Evolutionary conservation across 1,284 basidiomycete genomes (phyloP).

Genomic region (Heterobasidion annosum): DNA sequence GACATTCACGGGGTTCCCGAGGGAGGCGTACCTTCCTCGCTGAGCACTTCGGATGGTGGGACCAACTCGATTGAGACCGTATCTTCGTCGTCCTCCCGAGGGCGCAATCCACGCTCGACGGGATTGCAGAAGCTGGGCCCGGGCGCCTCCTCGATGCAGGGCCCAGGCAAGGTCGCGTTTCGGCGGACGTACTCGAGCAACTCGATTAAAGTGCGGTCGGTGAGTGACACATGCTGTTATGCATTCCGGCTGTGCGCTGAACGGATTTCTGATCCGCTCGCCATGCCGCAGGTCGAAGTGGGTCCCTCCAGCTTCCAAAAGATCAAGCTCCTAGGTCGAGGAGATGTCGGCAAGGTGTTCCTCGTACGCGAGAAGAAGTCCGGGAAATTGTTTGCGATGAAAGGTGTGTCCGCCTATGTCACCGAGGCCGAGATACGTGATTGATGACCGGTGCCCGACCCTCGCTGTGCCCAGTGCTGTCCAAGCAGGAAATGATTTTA

Average conservation of each 20-base stretch:
- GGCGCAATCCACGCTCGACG: slow-evolving; percentile 20
- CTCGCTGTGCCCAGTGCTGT: slow-evolving; percentile 57
- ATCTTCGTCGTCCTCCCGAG: slow-evolving; percentile 62
- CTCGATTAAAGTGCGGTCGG: slow-evolving; percentile 90
- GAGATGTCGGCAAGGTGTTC: slow-evolving; percentile 95
- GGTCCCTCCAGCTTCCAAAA: slow-evolving; percentile 88
- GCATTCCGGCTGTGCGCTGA: neutral
- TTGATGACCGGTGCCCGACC: neutral
- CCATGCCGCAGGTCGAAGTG: slow-evolving; percentile 68
- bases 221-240: slow-evolving; percentile 27
- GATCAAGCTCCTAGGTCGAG: slow-evolving; percentile 91
- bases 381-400: slow-evolving; percentile 92
- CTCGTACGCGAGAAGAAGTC: slow-evolving; percentile 94
- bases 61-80: slow-evolving; percentile 63
- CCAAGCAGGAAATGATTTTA: slow-evolving; percentile 98
- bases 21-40: slow-evolving; percentile 25
- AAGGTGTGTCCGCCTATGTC: slow-evolving; percentile 51
- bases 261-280: slow-evolving; percentile 9
- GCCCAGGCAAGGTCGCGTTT: slow-evolving; percentile 67
- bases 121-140: slow-evolving; percentile 27
- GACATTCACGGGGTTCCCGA: slow-evolving; percentile 25
- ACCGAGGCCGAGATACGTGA: neutral
- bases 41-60: slow-evolving; percentile 45
- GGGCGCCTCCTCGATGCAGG: slow-evolving; percentile 22
- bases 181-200: slow-evolving; percentile 94